Percentiles rank a stretch among this genome's conserved stretches.
Evolutionary conservation across 345 rosid genomes (phyloP).

Genomic region (Toxicodendron radicans): DNA sequence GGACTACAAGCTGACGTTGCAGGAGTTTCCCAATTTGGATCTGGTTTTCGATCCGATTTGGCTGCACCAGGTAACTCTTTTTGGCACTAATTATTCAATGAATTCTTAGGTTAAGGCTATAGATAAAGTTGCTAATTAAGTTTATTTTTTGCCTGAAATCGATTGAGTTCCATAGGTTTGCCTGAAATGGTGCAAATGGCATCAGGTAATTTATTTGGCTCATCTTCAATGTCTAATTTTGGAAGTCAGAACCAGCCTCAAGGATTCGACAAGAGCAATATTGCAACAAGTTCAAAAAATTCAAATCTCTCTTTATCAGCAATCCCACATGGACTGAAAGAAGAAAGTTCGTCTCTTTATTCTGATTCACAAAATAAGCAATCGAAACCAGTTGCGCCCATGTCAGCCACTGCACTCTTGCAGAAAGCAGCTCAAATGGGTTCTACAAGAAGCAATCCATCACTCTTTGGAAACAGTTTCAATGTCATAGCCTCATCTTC

Average conservation of each 20-base stretch:
- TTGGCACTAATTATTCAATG: constrained; percentile 14
- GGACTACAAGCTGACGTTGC: constrained; percentile 47
- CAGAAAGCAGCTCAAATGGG: constrained; percentile 98
- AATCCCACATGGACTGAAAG: constrained; percentile 40
- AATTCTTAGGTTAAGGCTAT: constrained; percentile 21
- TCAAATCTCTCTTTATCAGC: constrained; percentile 54
- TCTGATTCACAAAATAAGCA: constrained; percentile 40
- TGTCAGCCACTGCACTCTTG: constrained; percentile 92
- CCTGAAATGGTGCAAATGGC: constrained; percentile 63
- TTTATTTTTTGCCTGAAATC: constrained; percentile 18
- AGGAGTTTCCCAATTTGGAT: constrained; percentile 43
- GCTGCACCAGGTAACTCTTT: constrained; percentile 29
- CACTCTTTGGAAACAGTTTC: constrained; percentile 41
- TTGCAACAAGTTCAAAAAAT: constrained; percentile 30
- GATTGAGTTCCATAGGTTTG: constrained; percentile 33
- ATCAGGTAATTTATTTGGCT: constrained; percentile 48
- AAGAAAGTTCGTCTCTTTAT: constrained; percentile 42
- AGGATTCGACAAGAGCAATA: constrained; percentile 24
- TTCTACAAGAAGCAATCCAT: constrained; percentile 70
- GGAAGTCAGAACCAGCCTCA: constrained; percentile 42
- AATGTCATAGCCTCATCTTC: constrained; percentile 50
- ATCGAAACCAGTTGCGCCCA: constrained; percentile 46
- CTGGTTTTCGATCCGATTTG: constrained; percentile 52
- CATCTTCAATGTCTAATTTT: constrained; percentile 45
- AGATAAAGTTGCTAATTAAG: constrained; percentile 6